phyloP scores from a whole-genome alignment of 2,329 filamentous ascomycete genomes.

The Colletotrichum eleusines region DNA sequence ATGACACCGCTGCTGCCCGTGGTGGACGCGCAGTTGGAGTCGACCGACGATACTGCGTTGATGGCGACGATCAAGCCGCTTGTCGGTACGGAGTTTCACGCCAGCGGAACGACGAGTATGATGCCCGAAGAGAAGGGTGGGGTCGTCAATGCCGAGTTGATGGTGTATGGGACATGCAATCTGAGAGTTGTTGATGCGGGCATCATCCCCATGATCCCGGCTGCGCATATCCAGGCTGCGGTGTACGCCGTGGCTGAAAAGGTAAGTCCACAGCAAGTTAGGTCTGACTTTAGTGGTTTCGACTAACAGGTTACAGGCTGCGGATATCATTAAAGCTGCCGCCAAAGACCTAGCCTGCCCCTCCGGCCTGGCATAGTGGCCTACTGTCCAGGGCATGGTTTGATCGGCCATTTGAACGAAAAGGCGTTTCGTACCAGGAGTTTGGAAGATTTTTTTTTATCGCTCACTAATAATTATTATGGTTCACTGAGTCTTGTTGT shows the following conservation, averaged over 20 bases:
- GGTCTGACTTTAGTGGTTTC: conserved; percentile 1
- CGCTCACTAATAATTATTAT: background rate
- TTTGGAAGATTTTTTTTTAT: background rate
- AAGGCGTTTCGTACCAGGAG: background rate
- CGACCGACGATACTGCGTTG: conserved; percentile 44
- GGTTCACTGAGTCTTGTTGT: background rate
- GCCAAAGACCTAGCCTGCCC: conserved; percentile 12
- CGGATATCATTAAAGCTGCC: conserved; percentile 58
- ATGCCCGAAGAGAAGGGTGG: conserved; percentile 58
- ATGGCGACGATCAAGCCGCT: conserved; percentile 50
- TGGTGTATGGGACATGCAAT: conserved; percentile 61
- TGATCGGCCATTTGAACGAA: background rate
- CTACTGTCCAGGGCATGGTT: background rate
- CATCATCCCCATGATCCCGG: conserved; percentile 62
- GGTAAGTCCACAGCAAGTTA: conserved; percentile 46
- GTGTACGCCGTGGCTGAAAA: conserved; percentile 67
- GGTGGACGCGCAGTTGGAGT: conserved; percentile 43
- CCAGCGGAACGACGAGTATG: conserved; percentile 61
- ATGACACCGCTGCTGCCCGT: conserved; percentile 43
- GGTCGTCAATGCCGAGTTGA: conserved; percentile 57
- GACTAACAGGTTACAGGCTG: conserved; percentile 51
- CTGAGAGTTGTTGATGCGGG: conserved; percentile 63
- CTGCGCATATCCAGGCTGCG: conserved; percentile 62
- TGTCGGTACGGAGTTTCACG: conserved; percentile 56
- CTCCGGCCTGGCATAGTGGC: conserved; percentile 19